A percentile compares a stretch with the other conserved stretches of the same genome.
These are phyloP conservation scores for Fusarium camptoceras DNA, from an alignment of 2,329 filamentous ascomycete genomes.

Conservation along the genomic window DNA sequence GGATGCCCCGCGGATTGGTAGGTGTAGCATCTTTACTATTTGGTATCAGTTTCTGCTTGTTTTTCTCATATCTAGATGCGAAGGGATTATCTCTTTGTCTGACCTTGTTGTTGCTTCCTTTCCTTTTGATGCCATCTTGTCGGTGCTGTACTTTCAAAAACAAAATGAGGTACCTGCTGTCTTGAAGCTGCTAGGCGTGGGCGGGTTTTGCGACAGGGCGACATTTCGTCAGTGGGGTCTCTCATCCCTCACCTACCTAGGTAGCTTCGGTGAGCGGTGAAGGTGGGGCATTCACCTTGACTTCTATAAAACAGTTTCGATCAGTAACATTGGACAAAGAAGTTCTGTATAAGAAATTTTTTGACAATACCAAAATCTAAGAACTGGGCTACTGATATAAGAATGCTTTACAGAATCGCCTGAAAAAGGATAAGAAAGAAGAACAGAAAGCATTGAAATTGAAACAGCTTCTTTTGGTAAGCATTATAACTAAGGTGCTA, in stretches of 20 bases:
- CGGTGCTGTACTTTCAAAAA: conserved; percentile 37
- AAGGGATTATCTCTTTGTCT: conserved; percentile 14
- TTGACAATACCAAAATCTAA: neutral
- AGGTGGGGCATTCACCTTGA: conserved; percentile 44
- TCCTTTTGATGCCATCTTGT: conserved; percentile 57
- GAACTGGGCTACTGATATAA: neutral
- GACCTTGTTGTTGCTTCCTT: conserved; percentile 54
- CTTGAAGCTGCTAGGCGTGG: conserved; percentile 41
- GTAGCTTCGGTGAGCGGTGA: conserved; percentile 44
- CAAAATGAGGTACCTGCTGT: conserved; percentile 33
- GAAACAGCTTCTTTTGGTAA: neutral
- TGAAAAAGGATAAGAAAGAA: neutral
- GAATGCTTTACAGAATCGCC: neutral
- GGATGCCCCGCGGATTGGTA: conserved; percentile 86
- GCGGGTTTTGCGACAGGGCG: conserved; percentile 47
- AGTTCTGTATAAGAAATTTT: neutral
- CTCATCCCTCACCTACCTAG: conserved; percentile 32
- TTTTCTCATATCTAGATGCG: neutral
- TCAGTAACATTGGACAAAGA: neutral
- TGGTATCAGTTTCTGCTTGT: conserved; percentile 28
- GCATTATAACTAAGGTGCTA: neutral
- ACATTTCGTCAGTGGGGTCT: conserved; percentile 50
- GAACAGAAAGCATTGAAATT: neutral
- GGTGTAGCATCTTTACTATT: conserved; percentile 62
- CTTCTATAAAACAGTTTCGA: neutral